These are phyloP conservation scores for Linum tenue DNA, from an alignment of 345 rosid genomes.

Conservation along the genomic window DNA sequence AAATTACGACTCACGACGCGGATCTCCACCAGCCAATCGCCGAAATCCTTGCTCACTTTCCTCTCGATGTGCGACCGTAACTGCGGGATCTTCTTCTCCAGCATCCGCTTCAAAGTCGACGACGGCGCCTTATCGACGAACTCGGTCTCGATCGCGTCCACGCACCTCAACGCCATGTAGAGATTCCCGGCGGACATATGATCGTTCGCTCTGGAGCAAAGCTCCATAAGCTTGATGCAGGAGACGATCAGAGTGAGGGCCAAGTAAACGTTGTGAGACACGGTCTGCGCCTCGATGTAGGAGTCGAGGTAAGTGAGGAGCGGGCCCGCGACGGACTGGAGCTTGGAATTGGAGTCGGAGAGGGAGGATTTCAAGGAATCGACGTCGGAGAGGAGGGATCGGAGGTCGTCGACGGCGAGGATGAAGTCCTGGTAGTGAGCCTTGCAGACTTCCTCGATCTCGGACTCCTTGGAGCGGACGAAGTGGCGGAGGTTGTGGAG, in stretches of 20 bases:
- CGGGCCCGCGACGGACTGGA: conserved; percentile 75
- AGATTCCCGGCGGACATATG: conserved; percentile 61
- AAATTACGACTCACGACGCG: conserved; percentile 83
- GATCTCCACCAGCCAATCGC: conserved; percentile 96
- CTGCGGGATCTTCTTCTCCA: conserved; percentile 76
- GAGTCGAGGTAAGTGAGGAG: conserved; percentile 70
- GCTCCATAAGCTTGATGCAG: conserved; percentile 62
- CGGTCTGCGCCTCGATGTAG: conserved; percentile 59
- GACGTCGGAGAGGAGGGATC: conserved; percentile 93
- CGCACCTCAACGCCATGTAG: conserved; percentile 84
- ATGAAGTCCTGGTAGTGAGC: conserved; percentile 98
- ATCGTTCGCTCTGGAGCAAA: conserved; percentile 61
- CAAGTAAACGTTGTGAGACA: conserved; percentile 59
- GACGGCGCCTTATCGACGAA: conserved; percentile 59
- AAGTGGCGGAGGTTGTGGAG: conserved; percentile 83
- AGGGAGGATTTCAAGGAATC: conserved; percentile 87
- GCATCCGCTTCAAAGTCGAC: conserved; percentile 67
- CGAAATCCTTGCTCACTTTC: conserved; percentile 78
- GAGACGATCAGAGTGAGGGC: conserved; percentile 47
- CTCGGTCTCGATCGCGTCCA: conserved; percentile 62
- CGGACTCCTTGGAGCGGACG: conserved; percentile 81
- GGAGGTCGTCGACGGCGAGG: conserved; percentile 92
- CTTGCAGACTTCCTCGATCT: conserved; percentile 95
- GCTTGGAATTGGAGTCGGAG: conserved; percentile 73
- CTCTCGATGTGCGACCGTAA: conserved; percentile 70